A percentile compares a stretch with the other conserved stretches of the same genome.
phyloP scores from a whole-genome alignment of 1,284 basidiomycete genomes.

The Fomitopsis palustris region DNA sequence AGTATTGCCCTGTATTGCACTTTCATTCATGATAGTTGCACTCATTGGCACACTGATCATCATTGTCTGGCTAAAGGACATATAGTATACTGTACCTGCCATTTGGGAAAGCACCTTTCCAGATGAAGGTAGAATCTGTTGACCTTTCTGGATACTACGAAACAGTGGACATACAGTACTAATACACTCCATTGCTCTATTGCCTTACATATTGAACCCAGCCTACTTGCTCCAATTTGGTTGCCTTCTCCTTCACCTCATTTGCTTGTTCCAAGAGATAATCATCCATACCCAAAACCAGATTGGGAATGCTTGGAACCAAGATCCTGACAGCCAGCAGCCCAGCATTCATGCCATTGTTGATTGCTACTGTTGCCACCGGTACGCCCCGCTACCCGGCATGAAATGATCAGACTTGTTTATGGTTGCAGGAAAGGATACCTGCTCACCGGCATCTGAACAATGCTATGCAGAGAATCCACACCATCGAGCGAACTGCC shows the following conservation, averaged over 20 bases:
- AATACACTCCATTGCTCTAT: too few species aligned
- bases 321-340: conserved; percentile 91
- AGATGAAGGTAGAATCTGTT: too few species aligned
- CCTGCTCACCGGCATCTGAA: conserved; percentile 92
- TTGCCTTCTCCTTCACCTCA: conserved; percentile 86
- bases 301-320: conserved; percentile 65
- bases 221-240: conserved; percentile 72
- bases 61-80: too few species aligned
- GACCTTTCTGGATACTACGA: too few species aligned
- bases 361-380: conserved; percentile 96
- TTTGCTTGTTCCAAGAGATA: conserved; percentile 77
- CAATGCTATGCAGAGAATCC: conserved; percentile 94
- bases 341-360: conserved; percentile 93
- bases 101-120: too few species aligned
- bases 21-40: too few species aligned
- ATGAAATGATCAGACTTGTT: conserved; percentile 5
- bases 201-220: conserved; percentile 51
- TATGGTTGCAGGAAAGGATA: neutral
- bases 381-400: conserved; percentile 82
- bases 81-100: too few species aligned
- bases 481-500: conserved; percentile 94
- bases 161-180: too few species aligned
- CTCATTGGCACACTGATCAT: too few species aligned
- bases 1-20: too few species aligned
- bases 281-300: conserved; percentile 67